Evolutionary conservation across 2,329 filamentous ascomycete genomes (phyloP).

Genomic region (Cadophora luteo-olivacea): DNA sequence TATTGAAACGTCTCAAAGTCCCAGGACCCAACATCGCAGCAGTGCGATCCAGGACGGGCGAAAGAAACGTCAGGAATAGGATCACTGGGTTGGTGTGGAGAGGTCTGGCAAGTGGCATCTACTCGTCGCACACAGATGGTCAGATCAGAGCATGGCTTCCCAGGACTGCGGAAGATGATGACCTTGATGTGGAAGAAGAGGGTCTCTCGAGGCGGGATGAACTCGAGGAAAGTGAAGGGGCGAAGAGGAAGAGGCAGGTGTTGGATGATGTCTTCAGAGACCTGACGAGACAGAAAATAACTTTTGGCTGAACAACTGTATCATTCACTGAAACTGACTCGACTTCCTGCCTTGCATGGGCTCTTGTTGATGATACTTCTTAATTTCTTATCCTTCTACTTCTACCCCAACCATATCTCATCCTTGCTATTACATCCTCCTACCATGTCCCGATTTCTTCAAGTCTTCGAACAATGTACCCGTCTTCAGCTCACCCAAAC

Average conservation of each 20-base stretch:
- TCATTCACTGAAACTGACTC: neutral
- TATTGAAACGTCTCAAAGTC: constrained; percentile 74
- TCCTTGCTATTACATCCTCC: no score
- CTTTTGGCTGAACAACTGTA: constrained; percentile 52
- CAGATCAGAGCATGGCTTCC: constrained; percentile 83
- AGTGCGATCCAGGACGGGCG: constrained; percentile 53
- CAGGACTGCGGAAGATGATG: constrained; percentile 56
- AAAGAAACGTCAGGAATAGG: constrained; percentile 67
- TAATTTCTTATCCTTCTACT: no score
- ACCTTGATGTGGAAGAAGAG: constrained; percentile 55
- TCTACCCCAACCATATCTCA: no score
- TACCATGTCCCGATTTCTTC: no score
- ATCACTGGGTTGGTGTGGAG: constrained; percentile 81
- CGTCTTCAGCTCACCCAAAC: no score
- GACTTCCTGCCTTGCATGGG: neutral
- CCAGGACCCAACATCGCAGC: constrained; percentile 61
- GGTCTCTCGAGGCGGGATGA: constrained; percentile 48
- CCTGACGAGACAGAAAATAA: constrained; percentile 75
- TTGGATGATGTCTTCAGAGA: constrained; percentile 82
- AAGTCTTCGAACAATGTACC: no score
- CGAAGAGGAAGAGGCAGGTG: constrained; percentile 75
- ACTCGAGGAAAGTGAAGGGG: constrained; percentile 54
- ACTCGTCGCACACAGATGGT: constrained; percentile 84
- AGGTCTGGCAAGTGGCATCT: constrained; percentile 70
- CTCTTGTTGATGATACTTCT: no score